Conservation (phyloP, 2,329 filamentous ascomycete species). For the Aspergillus amoenus region DNA sequence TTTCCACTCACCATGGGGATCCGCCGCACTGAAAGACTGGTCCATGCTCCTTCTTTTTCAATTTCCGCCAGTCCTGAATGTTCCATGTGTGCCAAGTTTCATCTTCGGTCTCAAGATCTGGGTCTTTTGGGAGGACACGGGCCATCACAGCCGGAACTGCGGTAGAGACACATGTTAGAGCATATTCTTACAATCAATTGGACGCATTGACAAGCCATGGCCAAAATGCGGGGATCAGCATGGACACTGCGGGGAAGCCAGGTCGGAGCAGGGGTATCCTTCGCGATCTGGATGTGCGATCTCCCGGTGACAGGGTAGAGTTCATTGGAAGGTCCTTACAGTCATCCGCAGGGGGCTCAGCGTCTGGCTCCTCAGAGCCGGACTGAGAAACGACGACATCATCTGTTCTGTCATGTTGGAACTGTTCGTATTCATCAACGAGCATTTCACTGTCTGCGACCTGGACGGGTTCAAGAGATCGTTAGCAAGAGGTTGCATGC, state of each 20-base stretch:
- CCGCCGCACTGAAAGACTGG: constrained; percentile 84
- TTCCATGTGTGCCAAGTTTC: constrained; percentile 82
- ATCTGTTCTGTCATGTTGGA: constrained; percentile 62
- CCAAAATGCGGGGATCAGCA: background rate
- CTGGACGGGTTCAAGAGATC: constrained; percentile 38
- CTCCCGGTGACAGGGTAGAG: background rate
- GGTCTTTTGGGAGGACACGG: constrained; percentile 70
- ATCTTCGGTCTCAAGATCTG: constrained; percentile 76
- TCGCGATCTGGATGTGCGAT: background rate
- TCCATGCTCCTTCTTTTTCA: constrained; percentile 80
- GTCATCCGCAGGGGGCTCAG: constrained; percentile 59
- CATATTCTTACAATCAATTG: background rate
- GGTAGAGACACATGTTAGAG: constrained; percentile 17
- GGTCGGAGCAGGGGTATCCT: background rate
- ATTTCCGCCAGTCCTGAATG: constrained; percentile 75
- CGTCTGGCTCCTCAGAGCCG: constrained; percentile 57
- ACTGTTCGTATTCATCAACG: constrained; percentile 57
- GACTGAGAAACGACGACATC: constrained; percentile 63
- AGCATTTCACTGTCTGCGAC: constrained; percentile 61
- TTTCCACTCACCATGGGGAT: constrained; percentile 71
- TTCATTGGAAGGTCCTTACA: constrained; percentile 39
- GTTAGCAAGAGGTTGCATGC: constrained; percentile 3
- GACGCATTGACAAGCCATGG: background rate
- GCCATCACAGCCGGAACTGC: constrained; percentile 83
- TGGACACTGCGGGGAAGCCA: constrained; percentile 13